phyloP scores from a whole-genome alignment of 768 basidiomycete genomes.

The Tremella yokohamensis region DNA sequence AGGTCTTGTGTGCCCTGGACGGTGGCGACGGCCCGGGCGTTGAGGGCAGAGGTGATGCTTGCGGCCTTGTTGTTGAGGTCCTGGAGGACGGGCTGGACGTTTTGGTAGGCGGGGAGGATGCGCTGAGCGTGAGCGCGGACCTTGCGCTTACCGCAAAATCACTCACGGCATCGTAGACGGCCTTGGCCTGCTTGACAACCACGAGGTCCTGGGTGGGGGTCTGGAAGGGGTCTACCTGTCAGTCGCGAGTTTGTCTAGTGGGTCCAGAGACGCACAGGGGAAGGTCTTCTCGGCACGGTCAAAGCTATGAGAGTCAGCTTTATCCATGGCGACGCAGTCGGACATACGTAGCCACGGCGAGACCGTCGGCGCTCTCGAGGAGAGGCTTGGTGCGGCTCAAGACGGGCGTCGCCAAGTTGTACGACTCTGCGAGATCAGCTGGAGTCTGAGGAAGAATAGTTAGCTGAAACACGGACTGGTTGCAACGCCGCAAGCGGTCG shows the following conservation, averaged over 20 bases:
- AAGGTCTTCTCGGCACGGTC: conserved; percentile 45
- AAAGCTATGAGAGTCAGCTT: conserved; percentile 21
- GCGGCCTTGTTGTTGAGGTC: conserved; percentile 40
- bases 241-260: background rate
- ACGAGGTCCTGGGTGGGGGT: conserved; percentile 44
- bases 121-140: conserved; percentile 18
- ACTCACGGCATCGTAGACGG: conserved; percentile 47
- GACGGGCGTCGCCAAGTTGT: conserved; percentile 45
- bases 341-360: conserved; percentile 48
- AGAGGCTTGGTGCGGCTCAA: conserved; percentile 43
- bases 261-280: conserved; percentile 32
- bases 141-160: background rate
- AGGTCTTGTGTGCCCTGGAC: conserved; percentile 35
- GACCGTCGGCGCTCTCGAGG: conserved; percentile 43
- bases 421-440: conserved; percentile 35
- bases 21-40: conserved; percentile 39
- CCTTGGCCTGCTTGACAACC: conserved; percentile 46
- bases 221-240: conserved; percentile 46
- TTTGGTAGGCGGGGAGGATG: conserved; percentile 33
- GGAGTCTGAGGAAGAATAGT: background rate
- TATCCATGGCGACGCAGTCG: background rate
- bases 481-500: conserved; percentile 37
- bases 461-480: conserved; percentile 30
- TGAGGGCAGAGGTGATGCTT: conserved; percentile 42
- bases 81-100: conserved; percentile 33